Percentiles rank a stretch among this genome's conserved stretches.
Evolutionary conservation across 2,329 filamentous ascomycete genomes (phyloP).

Genomic region (Arthrinium puccinioides): DNA sequence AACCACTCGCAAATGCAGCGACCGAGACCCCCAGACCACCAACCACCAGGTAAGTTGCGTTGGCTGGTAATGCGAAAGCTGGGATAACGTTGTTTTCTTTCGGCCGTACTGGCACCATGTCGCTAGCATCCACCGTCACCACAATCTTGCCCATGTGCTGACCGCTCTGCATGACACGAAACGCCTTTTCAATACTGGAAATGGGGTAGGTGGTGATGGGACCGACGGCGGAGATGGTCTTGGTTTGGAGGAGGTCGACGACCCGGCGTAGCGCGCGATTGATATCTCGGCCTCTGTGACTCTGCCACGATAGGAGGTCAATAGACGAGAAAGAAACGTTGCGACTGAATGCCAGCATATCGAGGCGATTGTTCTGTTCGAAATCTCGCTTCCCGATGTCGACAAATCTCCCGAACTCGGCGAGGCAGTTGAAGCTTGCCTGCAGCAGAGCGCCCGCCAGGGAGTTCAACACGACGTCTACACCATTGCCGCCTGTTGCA

Average conservation of each 20-base stretch:
- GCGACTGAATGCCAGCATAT: not conserved
- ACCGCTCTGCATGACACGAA: conserved; percentile 30
- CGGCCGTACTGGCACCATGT: conserved; percentile 10
- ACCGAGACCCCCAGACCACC: not conserved
- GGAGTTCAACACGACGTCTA: conserved; percentile 4
- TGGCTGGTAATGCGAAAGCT: not conserved
- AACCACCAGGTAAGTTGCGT: not conserved
- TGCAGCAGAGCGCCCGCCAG: conserved; percentile 14
- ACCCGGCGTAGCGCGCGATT: too few relatives aligned
- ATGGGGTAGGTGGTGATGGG: conserved; percentile 14
- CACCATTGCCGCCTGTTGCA: not conserved
- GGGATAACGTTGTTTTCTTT: conserved; percentile 3
- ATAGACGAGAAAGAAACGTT: not conserved
- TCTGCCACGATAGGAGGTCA: not conserved
- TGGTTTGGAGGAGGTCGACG: too few relatives aligned
- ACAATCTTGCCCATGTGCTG: conserved; percentile 36
- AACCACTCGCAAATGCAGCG: not conserved
- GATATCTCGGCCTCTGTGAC: not conserved
- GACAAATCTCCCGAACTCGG: conserved; percentile 22
- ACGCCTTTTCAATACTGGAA: conserved; percentile 21
- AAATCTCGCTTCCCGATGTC: conserved; percentile 22
- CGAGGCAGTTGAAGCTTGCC: conserved; percentile 19
- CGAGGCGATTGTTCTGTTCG: conserved; percentile 16
- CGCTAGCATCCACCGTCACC: conserved; percentile 6
- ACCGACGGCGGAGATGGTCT: too few relatives aligned